Evolutionary conservation across 2,329 filamentous ascomycete genomes (phyloP), one percentile per base, ranked within the genome.

Genomic region (Verticillium klebahnii): DNA sequence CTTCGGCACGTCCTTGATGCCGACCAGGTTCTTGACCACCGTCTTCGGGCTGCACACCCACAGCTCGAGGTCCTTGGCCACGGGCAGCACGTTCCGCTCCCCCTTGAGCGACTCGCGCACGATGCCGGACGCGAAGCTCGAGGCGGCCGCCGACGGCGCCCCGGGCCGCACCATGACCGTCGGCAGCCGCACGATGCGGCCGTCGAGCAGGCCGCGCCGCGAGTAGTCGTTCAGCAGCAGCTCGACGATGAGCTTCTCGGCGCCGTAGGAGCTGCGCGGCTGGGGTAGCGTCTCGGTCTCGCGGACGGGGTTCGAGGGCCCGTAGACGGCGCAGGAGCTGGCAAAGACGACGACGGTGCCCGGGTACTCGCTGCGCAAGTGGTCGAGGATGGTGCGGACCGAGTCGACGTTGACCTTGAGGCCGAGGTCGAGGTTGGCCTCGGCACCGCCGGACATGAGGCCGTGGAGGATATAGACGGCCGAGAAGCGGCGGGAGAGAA

Each of bases 131-230:
- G 85, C 78, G 66, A 88, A 89, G 0, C 82, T 85, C 3, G 81
- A 84, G 2, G 86, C 85, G 0, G 86, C 85, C 0, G 83, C 83
- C 2, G 85, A 85, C 0, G 86, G 86, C 34, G 78, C 79, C 2
- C 86, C 86, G 0, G 85, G 83, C 5, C 86, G 77, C 1, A 89
- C 84, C 0, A 84, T 83, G 17, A 89, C 80, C 0, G 85, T 88
- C 0, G 85, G 85, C 17, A 88, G 78, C 0, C 85, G 80, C 11
- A 86, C 76, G 5, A 78, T 78, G 19, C 85, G 77, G 0, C 83
- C 86, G 60, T 85, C 81, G 58, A 89, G 80, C 56, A 86, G 77
- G 0, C 82, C 81, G 8, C 83, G 65, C 1, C 86, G 76, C 7
- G 73, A 74, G 60, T 67, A 71, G 60, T 85, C 82, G 68, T 84